Conservation (phyloP, 2,329 filamentous ascomycete genomes). For the Stagonosporopsis vannaccii region DNA sequence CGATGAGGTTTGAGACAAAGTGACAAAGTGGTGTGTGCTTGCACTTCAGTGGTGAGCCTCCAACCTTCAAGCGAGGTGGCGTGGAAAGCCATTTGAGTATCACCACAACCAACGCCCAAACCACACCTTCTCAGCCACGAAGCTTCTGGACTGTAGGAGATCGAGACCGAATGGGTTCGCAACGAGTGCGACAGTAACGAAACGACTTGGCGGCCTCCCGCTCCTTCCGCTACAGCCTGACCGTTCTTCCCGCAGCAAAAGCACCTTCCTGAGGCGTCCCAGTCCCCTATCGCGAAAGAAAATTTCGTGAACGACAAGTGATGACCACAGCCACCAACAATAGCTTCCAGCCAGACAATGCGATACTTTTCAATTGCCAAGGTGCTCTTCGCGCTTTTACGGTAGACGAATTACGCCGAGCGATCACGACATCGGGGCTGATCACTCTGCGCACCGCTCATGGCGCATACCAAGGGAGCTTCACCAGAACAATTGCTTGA, state of each 20-base stretch:
- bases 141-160: neutral
- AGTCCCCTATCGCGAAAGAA: slow-evolving; percentile 2
- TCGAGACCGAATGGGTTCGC: neutral
- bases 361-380: slow-evolving; percentile 7
- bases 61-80: neutral
- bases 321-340: slow-evolving; percentile 14
- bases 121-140: neutral
- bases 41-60: neutral
- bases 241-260: neutral
- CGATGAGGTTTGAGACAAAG: no score
- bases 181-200: neutral
- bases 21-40: neutral
- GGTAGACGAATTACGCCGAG: slow-evolving; percentile 31
- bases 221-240: neutral
- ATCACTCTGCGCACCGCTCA: slow-evolving; percentile 18
- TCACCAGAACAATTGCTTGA: slow-evolving; percentile 25
- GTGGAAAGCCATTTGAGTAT: neutral
- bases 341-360: slow-evolving; percentile 2
- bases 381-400: slow-evolving; percentile 18
- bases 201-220: neutral
- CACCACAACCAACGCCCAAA: neutral
- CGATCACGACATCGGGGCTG: slow-evolving; percentile 36
- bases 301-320: neutral
- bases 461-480: slow-evolving; percentile 31
- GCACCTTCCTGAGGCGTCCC: slow-evolving; percentile 9